Conservation (phyloP, 169 alveolate species). For the Sarcocystis neurona region DNA sequence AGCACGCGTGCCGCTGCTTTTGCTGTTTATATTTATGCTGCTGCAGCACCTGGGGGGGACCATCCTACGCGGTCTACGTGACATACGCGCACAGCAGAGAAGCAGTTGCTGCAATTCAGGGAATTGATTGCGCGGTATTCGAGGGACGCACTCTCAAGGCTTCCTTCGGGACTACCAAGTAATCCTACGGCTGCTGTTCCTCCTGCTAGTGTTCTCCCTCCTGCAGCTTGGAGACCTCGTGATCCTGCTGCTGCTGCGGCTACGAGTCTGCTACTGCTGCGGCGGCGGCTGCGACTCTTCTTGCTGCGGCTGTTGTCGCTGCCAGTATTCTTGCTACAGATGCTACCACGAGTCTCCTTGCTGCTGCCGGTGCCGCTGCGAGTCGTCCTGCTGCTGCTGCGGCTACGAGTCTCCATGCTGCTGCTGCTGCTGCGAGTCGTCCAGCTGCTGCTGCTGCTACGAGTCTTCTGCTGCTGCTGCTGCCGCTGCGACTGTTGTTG, state of each 20-base stretch:
- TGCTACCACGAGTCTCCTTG: no score
- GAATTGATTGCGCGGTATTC: slow-evolving; percentile 85
- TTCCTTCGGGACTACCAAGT: slow-evolving; percentile 93
- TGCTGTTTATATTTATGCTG: background rate
- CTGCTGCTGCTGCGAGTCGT: no score
- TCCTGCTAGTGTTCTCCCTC: background rate
- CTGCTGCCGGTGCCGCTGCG: no score
- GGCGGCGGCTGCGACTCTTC: background rate
- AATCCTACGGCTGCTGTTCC: background rate
- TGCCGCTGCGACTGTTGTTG: no score
- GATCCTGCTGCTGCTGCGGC: background rate
- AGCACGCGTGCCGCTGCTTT: background rate
- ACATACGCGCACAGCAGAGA: slow-evolving; percentile 88
- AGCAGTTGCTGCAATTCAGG: slow-evolving; percentile 90
- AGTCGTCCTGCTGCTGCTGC: no score
- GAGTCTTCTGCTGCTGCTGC: no score
- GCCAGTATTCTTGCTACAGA: no score
- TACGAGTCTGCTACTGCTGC: background rate
- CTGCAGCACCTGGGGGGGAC: slow-evolving; percentile 75
- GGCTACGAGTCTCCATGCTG: no score
- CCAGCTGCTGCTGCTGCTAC: no score
- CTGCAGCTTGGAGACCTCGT: background rate
- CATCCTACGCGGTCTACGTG: slow-evolving; percentile 90
- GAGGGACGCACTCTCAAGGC: slow-evolving; percentile 88
- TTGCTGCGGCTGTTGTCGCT: background rate